These are phyloP conservation scores for Gossypium gossypioides DNA, from an alignment of 441 rosid species.

Conservation along the genomic window DNA sequence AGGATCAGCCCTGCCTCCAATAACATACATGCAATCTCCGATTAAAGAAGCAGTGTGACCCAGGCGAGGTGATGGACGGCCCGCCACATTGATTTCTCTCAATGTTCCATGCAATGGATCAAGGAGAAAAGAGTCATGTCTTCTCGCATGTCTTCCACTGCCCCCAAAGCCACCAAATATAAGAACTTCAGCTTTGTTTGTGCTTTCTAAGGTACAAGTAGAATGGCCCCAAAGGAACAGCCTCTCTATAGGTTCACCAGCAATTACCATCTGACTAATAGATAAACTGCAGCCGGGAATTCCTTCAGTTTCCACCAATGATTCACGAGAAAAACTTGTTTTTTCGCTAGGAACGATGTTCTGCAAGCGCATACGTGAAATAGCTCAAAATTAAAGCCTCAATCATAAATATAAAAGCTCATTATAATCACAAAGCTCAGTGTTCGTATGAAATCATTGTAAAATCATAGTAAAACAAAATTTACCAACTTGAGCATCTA, in stretches of 20 bases:
- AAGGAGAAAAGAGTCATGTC: slow-evolving; percentile 57
- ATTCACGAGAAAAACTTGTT: slow-evolving; percentile 61
- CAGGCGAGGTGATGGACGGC: slow-evolving; percentile 61
- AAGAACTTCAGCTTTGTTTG: slow-evolving; percentile 26
- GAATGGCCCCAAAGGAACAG: slow-evolving; percentile 89
- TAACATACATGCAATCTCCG: slow-evolving; percentile 53
- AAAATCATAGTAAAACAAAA: background rate
- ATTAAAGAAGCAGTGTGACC: slow-evolving; percentile 75
- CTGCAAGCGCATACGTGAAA: slow-evolving; percentile 44
- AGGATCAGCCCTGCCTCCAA: slow-evolving; percentile 89
- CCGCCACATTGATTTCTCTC: slow-evolving; percentile 31
- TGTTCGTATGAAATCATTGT: background rate
- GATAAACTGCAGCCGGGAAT: slow-evolving; percentile 30
- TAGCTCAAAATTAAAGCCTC: background rate
- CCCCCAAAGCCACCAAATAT: slow-evolving; percentile 95
- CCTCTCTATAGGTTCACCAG: slow-evolving; percentile 67
- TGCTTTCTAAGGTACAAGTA: slow-evolving; percentile 38
- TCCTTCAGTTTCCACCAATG: slow-evolving; percentile 59
- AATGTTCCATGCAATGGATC: slow-evolving; percentile 47
- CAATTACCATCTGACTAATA: slow-evolving; percentile 29
- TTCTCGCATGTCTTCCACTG: slow-evolving; percentile 74
- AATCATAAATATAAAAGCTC: background rate
- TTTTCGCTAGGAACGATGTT: slow-evolving; percentile 50
- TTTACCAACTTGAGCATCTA: slow-evolving; percentile 29
- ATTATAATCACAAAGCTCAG: background rate